Conservation (phyloP, 1,139 yeast genomes). For the Taphrina confusa region DNA sequence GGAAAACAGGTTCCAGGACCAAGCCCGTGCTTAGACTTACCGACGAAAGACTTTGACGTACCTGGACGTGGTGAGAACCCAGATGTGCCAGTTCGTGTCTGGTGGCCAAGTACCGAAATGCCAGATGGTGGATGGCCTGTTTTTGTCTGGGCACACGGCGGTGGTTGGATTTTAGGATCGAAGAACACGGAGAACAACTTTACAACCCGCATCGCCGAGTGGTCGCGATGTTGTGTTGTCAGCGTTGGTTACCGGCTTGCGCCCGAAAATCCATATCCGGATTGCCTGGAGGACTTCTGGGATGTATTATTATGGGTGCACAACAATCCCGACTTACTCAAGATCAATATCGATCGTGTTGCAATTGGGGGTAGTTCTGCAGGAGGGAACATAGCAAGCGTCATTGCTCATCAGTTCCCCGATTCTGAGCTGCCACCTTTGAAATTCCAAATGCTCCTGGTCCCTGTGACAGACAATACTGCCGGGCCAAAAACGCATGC, state of each 20-base stretch:
- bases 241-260: constrained; percentile 51
- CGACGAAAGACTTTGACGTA: constrained; percentile 27
- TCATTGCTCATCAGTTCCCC: constrained; percentile 51
- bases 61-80: constrained; percentile 25
- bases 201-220: constrained; percentile 52
- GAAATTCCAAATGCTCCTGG: constrained; percentile 52
- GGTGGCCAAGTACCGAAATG: constrained; percentile 48
- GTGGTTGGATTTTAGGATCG: constrained; percentile 54
- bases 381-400: constrained; percentile 54
- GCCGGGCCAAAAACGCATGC: constrained; percentile 48
- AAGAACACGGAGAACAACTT: constrained; percentile 53
- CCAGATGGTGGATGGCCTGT: constrained; percentile 54
- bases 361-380: constrained; percentile 56
- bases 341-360: constrained; percentile 48
- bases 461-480: constrained; percentile 54
- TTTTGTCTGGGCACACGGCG: constrained; percentile 56
- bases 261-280: constrained; percentile 55
- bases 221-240: constrained; percentile 46
- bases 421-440: constrained; percentile 48
- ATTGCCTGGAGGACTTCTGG: constrained; percentile 51
- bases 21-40: constrained; percentile 15
- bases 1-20: constrained; percentile 29
- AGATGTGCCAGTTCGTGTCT: constrained; percentile 50
- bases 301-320: constrained; percentile 45
- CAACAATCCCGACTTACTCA: constrained; percentile 43